Evolutionary conservation across 2,329 filamentous ascomycete species (phyloP).

Genomic region (Colletotrichum costaricense): DNA sequence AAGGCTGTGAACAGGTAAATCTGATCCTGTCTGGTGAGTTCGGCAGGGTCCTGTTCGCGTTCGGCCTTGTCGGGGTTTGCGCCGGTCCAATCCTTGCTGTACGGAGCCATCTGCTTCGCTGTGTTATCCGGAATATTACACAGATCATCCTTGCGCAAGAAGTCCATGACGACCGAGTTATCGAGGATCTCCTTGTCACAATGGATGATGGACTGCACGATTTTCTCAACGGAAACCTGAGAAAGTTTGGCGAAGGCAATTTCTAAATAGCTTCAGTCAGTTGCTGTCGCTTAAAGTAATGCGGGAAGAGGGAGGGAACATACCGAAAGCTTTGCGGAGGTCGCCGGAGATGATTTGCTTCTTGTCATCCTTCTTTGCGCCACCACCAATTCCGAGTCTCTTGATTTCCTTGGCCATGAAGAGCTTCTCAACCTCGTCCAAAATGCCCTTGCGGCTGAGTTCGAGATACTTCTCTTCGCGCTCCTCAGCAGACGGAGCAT

Average conservation of each 20-base stretch:
- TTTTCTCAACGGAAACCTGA: constrained; percentile 82
- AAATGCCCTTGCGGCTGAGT: constrained; percentile 90
- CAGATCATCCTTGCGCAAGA: constrained; percentile 90
- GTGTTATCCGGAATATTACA: constrained; percentile 93
- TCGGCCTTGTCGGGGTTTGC: constrained; percentile 81
- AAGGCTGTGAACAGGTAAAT: constrained; percentile 94
- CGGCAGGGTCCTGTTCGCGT: constrained; percentile 86
- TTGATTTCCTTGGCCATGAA: constrained; percentile 99
- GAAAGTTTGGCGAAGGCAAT: constrained; percentile 96
- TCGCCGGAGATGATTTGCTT: constrained; percentile 96
- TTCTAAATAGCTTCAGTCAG: constrained; percentile 57
- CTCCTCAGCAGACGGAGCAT: constrained; percentile 85
- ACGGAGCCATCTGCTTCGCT: constrained; percentile 91
- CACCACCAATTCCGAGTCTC: constrained; percentile 76
- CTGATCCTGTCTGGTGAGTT: constrained; percentile 95
- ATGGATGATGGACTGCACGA: constrained; percentile 94
- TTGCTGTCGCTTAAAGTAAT: background rate
- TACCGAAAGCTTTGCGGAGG: constrained; percentile 86
- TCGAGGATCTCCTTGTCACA: constrained; percentile 91
- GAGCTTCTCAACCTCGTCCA: constrained; percentile 97
- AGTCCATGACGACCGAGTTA: constrained; percentile 95
- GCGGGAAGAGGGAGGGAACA: constrained; percentile 42
- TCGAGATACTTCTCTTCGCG: constrained; percentile 97
- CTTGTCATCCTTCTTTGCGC: constrained; percentile 87
- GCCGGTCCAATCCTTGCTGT: constrained; percentile 96